These are phyloP conservation scores for Nitzschia sp. DNA, from an alignment of 108 stramenopile species.

Conservation along the genomic window DNA sequence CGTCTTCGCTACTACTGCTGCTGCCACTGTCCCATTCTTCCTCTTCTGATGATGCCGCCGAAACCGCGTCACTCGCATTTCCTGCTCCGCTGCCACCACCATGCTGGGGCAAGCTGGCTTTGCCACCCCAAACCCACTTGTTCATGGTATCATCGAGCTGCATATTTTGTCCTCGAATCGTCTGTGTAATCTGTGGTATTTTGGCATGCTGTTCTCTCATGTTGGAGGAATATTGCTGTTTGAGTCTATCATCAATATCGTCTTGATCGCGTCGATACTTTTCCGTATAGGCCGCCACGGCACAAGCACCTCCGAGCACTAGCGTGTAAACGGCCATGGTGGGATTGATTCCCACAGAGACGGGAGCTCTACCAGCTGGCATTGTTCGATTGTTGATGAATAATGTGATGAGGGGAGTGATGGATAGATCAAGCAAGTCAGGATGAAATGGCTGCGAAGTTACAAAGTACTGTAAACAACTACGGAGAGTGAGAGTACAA, in stretches of 20 bases:
- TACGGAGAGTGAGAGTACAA: no score
- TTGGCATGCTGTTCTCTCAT: constrained; percentile 20
- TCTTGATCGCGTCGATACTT: constrained; percentile 32
- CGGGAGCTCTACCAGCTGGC: constrained; percentile 11
- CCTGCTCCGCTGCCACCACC: constrained; percentile 1
- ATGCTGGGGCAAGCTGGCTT: constrained; percentile 6
- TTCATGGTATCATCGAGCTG: constrained; percentile 30
- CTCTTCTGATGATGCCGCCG: neutral
- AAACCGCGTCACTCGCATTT: neutral
- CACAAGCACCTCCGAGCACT: constrained; percentile 24
- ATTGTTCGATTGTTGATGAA: no score
- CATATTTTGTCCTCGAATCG: constrained; percentile 25
- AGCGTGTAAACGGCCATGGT: constrained; percentile 24
- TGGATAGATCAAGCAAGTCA: no score
- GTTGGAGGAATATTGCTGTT: constrained; percentile 16
- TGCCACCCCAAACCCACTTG: constrained; percentile 39
- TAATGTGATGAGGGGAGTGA: no score
- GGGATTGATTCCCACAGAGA: constrained; percentile 28
- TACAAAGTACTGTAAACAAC: no score
- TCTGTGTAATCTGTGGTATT: constrained; percentile 27
- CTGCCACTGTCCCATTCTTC: neutral
- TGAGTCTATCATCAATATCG: constrained; percentile 27
- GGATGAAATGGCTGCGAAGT: no score
- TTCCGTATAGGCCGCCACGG: constrained; percentile 28
- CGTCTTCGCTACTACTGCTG: neutral